Evolutionary conservation across 1,139 yeast species (phyloP).

Genomic region (Kluyveromyces marxianus): DNA sequence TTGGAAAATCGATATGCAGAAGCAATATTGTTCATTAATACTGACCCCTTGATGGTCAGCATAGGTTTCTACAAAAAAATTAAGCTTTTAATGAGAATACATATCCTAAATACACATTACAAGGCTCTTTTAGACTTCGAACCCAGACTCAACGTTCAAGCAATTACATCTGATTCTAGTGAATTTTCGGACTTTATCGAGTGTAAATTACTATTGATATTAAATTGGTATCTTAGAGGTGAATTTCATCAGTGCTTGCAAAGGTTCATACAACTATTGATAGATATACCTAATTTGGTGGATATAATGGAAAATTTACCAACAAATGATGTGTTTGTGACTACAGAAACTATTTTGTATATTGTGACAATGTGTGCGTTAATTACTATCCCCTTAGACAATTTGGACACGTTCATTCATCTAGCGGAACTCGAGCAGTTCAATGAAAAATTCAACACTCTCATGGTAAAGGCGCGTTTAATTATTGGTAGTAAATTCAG

Average conservation of each 20-base stretch:
- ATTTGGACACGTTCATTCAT: slow-evolving; percentile 20
- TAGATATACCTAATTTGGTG: slow-evolving; percentile 13
- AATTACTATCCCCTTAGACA: slow-evolving; percentile 24
- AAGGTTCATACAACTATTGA: slow-evolving; percentile 16
- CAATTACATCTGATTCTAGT: neutral
- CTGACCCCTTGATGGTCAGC: neutral
- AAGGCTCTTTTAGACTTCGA: slow-evolving; percentile 3
- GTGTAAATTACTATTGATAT: slow-evolving; percentile 15
- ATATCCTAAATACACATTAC: slow-evolving; percentile 2
- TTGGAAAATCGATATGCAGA: slow-evolving; percentile 1
- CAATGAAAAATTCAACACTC: slow-evolving; percentile 11
- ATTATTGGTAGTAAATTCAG: slow-evolving; percentile 20
- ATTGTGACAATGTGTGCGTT: slow-evolving; percentile 21
- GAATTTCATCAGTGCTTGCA: slow-evolving; percentile 19
- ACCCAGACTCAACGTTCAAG: neutral
- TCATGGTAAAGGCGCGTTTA: slow-evolving; percentile 15
- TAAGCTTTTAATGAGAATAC: neutral
- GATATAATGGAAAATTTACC: slow-evolving; percentile 5
- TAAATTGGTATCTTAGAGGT: slow-evolving; percentile 19
- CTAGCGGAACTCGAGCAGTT: slow-evolving; percentile 14
- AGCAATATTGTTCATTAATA: slow-evolving; percentile 2
- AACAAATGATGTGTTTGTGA: slow-evolving; percentile 10
- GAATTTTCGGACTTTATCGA: slow-evolving; percentile 5
- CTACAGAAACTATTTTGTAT: slow-evolving; percentile 14
- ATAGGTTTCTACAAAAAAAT: neutral